phyloP scores from a whole-genome alignment of 805 yeast species.

The Cyberlindnera bimundalis region DNA sequence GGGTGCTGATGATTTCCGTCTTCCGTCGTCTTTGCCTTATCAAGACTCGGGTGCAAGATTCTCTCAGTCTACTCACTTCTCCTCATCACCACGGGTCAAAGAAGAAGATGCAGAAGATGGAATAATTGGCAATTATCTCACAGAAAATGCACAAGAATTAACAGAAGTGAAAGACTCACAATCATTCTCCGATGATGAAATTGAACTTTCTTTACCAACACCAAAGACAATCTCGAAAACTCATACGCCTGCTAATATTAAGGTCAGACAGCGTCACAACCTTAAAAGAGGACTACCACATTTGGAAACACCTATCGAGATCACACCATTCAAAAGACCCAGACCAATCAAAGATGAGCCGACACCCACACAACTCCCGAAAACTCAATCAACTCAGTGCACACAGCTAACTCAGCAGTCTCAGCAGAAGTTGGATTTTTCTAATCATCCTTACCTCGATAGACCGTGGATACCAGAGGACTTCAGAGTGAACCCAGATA shows the following conservation, averaged over 20 bases:
- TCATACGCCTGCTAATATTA: conserved; percentile 13
- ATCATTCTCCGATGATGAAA: conserved; percentile 10
- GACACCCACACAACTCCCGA: background rate
- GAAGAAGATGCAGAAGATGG: conserved; percentile 8
- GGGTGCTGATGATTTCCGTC: conserved; percentile 10
- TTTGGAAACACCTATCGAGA: conserved; percentile 19
- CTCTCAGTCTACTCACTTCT: background rate
- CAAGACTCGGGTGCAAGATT: conserved; percentile 4
- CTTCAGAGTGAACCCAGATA: conserved; percentile 34
- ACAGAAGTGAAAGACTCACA: conserved; percentile 17
- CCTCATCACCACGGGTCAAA: conserved; percentile 12
- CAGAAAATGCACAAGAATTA: background rate
- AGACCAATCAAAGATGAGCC: conserved; percentile 3
- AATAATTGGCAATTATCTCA: too few relatives aligned
- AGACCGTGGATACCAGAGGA: conserved; percentile 38
- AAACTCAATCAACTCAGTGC: background rate
- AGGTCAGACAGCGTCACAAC: background rate
- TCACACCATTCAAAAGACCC: conserved; percentile 18
- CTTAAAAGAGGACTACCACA: conserved; percentile 1
- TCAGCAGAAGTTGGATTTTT: conserved; percentile 11
- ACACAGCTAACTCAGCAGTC: too few relatives aligned
- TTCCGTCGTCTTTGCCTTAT: conserved; percentile 16
- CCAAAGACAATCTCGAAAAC: conserved; percentile 10
- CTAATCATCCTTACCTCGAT: conserved; percentile 17
- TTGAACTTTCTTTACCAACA: conserved; percentile 6